Evolutionary conservation across 2,329 filamentous ascomycete species (phyloP), one percentile per base, ranked within the genome.

Genomic region (Pseudonectria foliicola): DNA sequence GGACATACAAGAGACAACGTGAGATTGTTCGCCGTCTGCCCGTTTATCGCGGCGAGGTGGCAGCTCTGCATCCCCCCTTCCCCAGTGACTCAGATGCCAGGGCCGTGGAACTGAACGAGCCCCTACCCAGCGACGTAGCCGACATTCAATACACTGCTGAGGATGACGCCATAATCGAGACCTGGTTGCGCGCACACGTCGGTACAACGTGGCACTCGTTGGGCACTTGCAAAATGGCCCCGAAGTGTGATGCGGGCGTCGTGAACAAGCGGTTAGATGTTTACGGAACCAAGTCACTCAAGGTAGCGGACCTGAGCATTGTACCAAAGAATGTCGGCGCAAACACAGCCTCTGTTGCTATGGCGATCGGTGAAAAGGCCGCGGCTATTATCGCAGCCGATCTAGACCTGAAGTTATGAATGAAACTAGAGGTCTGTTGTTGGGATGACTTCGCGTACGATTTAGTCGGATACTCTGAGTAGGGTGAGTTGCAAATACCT

Each of bases 1-100:
- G 77, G 77, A 69, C 64, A 1, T 83, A 83, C 61, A 83, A 83
- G 56, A 73, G 71, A 46, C 64, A 67, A n/a, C 73, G 80, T 2
- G 77, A 81, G 51, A 70, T 82, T 35, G 63, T 68, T 30, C 69
- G 77, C 3, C 71, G 76, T 5, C 73, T 75, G 47, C 54, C 63
- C 2, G 65, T 70, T 46, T 80, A 73, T 55, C 53, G 66, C 39
- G 63, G 74, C 46, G 64, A 73, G 46, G 25, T 67, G 3, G 52
- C 59, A 4, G 42, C 52, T 5, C 54, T 61, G 0, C 68, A 71
- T 34, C 71, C 71, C 1, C 49, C 53, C 10, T 75, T 73, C 46
- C 48, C 62, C 0, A 39, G 56, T 1, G 56, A 49, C 0, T 70
- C 65, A 1, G 52, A 59, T 10, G 70, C 67, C 0, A 57, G 57